phyloP scores from a whole-genome alignment of 345 rosid species.

The Dimocarpus longan region DNA sequence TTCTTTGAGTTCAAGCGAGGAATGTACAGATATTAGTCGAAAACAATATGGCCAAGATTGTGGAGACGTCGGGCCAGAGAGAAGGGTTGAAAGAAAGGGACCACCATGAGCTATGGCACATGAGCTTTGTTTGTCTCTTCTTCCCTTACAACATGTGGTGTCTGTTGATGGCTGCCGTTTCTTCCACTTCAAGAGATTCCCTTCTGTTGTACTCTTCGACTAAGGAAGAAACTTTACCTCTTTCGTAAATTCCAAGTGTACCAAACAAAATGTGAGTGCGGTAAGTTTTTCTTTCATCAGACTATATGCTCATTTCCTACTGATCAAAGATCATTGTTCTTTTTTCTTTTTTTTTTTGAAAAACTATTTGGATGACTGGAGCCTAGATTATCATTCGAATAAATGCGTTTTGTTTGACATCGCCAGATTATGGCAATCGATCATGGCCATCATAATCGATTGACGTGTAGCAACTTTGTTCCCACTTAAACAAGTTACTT shows the following conservation, averaged over 20 bases:
- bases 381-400: too few relatives aligned
- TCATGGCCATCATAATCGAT: too few relatives aligned
- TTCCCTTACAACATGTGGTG: slow-evolving; percentile 14
- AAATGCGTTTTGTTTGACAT: too few relatives aligned
- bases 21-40: too few relatives aligned
- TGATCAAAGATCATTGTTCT: too few relatives aligned
- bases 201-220: background rate
- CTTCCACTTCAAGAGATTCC: slow-evolving; percentile 11
- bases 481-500: background rate
- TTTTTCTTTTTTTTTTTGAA: too few relatives aligned
- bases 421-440: too few relatives aligned
- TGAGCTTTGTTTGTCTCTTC: slow-evolving; percentile 32
- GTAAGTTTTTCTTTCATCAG: background rate
- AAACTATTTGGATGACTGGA: too few relatives aligned
- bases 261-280: background rate
- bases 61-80: background rate
- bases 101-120: slow-evolving; percentile 23
- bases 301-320: background rate
- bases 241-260: background rate
- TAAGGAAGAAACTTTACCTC: background rate
- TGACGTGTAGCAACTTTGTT: background rate
- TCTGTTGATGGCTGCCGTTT: background rate
- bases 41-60: background rate
- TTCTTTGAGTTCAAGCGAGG: too few relatives aligned
- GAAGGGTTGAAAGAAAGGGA: slow-evolving; percentile 9